Conservation (phyloP, 140 eudicot genomes). For the Stevia rebaudiana region DNA sequence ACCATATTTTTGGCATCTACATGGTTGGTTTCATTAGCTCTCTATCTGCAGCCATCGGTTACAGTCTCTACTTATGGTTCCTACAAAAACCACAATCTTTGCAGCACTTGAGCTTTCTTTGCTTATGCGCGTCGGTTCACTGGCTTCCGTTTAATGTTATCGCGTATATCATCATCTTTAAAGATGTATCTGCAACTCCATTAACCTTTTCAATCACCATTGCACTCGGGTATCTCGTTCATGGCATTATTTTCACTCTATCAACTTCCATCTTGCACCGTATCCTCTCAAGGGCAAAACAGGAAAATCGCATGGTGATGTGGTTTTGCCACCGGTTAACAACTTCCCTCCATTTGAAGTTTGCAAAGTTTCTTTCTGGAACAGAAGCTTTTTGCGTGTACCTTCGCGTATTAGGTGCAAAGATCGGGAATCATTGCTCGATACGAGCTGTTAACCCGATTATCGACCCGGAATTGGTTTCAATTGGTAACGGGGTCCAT, state of each 20-base stretch:
- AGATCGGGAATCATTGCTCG: slow-evolving; percentile 41
- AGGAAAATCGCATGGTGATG: slow-evolving; percentile 8
- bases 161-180: slow-evolving; percentile 29
- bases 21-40: slow-evolving; percentile 35
- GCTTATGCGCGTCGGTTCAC: slow-evolving; percentile 40
- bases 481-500: slow-evolving; percentile 45
- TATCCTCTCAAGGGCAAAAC: slow-evolving; percentile 24
- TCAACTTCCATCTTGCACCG: slow-evolving; percentile 23
- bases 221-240: slow-evolving; percentile 33
- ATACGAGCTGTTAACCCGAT: slow-evolving; percentile 46
- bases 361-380: slow-evolving; percentile 43
- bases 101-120: slow-evolving; percentile 32
- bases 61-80: slow-evolving; percentile 31
- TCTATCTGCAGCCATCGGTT: slow-evolving; percentile 39
- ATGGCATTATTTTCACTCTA: slow-evolving; percentile 38
- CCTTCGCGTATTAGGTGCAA: slow-evolving; percentile 43
- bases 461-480: slow-evolving; percentile 32
- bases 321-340: slow-evolving; percentile 39
- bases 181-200: slow-evolving; percentile 16
- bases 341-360: slow-evolving; percentile 33
- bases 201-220: slow-evolving; percentile 28
- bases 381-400: slow-evolving; percentile 50
- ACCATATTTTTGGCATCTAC: slow-evolving; percentile 43
- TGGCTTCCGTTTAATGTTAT: slow-evolving; percentile 47
- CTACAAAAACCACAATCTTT: slow-evolving; percentile 25